Evolutionary conservation across 106 monocot genomes (phyloP).

Genomic region (Platanthera zijinensis): DNA sequence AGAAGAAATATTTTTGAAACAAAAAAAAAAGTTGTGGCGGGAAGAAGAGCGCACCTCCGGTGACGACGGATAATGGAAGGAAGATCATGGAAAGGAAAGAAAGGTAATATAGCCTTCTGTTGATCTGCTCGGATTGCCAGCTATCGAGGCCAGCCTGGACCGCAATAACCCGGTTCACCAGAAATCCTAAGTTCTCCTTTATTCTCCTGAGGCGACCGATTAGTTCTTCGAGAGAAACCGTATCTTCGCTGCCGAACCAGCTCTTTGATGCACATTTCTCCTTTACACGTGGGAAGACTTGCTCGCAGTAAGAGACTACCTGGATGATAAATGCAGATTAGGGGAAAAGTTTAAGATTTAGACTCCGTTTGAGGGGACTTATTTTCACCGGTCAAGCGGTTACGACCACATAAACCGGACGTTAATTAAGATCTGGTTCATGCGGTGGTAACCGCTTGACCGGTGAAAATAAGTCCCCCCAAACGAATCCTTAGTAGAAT

Average conservation of each 20-base stretch:
- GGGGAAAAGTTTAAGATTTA: neutral
- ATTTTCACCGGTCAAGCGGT: no score
- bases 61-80: constrained; percentile 86
- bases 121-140: constrained; percentile 93
- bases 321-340: constrained; percentile 2
- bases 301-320: constrained; percentile 83
- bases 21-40: neutral
- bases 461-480: no score
- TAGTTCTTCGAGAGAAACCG: constrained; percentile 63
- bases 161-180: constrained; percentile 69
- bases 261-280: constrained; percentile 72
- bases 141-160: constrained; percentile 87
- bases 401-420: no score
- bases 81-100: constrained; percentile 86
- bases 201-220: constrained; percentile 70
- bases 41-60: constrained; percentile 47
- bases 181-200: constrained; percentile 85
- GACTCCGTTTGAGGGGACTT: no score
- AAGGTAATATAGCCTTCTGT: constrained; percentile 80
- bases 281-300: constrained; percentile 93
- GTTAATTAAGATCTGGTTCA: no score
- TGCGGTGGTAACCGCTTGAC: no score
- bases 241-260: constrained; percentile 76
- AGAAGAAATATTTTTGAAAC: neutral
- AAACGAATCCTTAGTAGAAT: no score